phyloP scores from a whole-genome alignment of 805 yeast species.

The Saccharomycopsis oosterbeekiorum region DNA sequence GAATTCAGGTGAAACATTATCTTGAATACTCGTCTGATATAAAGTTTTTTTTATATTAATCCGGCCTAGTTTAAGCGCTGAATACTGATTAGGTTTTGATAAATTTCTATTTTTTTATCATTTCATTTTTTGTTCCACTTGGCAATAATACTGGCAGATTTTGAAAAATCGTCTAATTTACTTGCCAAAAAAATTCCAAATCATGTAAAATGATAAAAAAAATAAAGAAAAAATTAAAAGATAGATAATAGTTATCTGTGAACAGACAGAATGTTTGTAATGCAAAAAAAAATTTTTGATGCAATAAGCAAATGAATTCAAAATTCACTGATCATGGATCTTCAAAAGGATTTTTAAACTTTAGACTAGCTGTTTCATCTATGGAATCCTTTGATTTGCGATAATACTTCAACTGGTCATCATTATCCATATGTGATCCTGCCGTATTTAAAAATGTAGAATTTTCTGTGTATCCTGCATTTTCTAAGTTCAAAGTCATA shows the following conservation, averaged over 20 bases:
- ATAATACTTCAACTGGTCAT: neutral
- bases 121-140: too few relatives aligned
- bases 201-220: too few relatives aligned
- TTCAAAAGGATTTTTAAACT: neutral
- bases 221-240: too few relatives aligned
- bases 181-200: too few relatives aligned
- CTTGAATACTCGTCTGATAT: too few relatives aligned
- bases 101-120: too few relatives aligned
- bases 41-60: too few relatives aligned
- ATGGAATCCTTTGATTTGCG: neutral
- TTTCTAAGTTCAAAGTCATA: neutral
- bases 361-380: neutral
- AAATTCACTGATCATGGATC: neutral
- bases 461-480: neutral
- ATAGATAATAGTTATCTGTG: neutral
- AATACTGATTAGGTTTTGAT: too few relatives aligned
- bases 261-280: neutral
- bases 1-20: too few relatives aligned
- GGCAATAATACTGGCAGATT: too few relatives aligned
- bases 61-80: too few relatives aligned
- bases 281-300: neutral
- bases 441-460: neutral
- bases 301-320: neutral
- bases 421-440: neutral
- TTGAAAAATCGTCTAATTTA: too few relatives aligned